phyloP scores from a whole-genome alignment of 2,329 filamentous ascomycete genomes.

The Nothophoma quercina region DNA sequence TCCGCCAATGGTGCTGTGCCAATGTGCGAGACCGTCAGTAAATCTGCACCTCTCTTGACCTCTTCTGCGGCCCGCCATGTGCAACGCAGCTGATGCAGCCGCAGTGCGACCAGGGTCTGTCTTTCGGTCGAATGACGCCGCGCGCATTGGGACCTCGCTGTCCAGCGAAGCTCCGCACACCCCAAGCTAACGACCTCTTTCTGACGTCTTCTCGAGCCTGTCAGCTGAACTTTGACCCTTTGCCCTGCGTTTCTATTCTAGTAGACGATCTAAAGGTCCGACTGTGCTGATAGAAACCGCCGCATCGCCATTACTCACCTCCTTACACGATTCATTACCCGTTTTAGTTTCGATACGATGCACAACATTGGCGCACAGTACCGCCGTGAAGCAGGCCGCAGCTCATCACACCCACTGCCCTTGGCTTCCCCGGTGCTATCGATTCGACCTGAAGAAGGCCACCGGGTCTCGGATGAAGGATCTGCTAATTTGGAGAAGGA shows the following conservation, averaged over 20 bases:
- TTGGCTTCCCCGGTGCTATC: neutral
- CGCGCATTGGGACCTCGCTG: neutral
- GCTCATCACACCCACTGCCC: slow-evolving; percentile 3
- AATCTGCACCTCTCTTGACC: neutral
- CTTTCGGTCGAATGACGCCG: slow-evolving; percentile 2
- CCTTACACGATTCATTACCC: slow-evolving; percentile 3
- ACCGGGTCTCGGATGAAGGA: neutral
- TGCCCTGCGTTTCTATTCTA: slow-evolving; percentile 4
- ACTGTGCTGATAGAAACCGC: neutral
- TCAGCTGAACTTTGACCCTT: slow-evolving; percentile 13
- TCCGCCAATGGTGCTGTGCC: slow-evolving; percentile 2
- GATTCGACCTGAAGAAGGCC: slow-evolving; percentile 1
- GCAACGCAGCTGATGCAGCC: slow-evolving; percentile 8
- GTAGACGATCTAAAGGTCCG: slow-evolving; percentile 11
- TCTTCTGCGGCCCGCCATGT: slow-evolving; percentile 2
- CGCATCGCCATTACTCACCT: neutral
- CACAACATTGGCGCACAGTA: slow-evolving; percentile 12
- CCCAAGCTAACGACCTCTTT: neutral
- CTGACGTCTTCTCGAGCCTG: slow-evolving; percentile 7
- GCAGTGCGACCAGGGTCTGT: slow-evolving; percentile 2
- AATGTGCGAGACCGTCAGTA: neutral
- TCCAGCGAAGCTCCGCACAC: neutral
- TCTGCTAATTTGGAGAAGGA: neutral
- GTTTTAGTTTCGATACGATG: slow-evolving; percentile 3
- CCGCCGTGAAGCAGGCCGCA: slow-evolving; percentile 6